Base-by-base conservation (phyloP, 1,284 basidiomycete species). In the Vanrija sp. region DNA sequence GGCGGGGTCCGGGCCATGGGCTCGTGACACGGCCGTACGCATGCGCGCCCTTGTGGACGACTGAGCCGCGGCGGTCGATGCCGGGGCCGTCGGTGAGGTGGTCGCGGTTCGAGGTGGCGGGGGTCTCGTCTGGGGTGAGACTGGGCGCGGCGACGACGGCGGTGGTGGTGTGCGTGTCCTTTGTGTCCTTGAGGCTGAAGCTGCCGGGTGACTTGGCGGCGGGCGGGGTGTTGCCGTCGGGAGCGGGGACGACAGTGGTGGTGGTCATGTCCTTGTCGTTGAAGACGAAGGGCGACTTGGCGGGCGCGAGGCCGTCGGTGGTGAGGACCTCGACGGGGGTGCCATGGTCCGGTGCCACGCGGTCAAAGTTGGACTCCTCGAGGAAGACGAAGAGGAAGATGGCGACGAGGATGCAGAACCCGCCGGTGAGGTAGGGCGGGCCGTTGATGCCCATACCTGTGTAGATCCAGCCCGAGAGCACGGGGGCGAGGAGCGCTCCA, bases 401-500 rank as follows among this genome's bases (percentile, higher is more conserved):
- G 3, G 60, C 64, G 18, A 49, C 56, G 27, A 65, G 38, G 18
- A 43, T 15, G 20, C 16, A 50, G 44, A 56, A 55, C 10, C 61
- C 61, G 7, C 53, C 57, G 3, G 56, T 56, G 16, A 65, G 46
- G 54, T 63, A 49, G 2, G 47, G 51, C 19, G 56, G 56, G 4
- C 54, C 59, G 22, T 53, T 48, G 64, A 64, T 64, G 9, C 61
- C 62, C 3, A 68, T 20, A 1, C 61, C 53, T 19, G 53, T 51
- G 53, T 62, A 65, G 23, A 68, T 63, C 49, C 60, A 68, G 1
- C 66, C 66, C 9, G 57, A 56, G 8, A 64, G 19, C 0, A 66
- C 44, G 20, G 65, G 63, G 0, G 61, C 61, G 6, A 63, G 31
- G 31, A 56, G 50, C 2, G 61, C 61, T 12, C 60, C 59, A 6